Evolutionary conservation across 2,329 filamentous ascomycete species (phyloP).

Genomic region (Xylaria sp.): DNA sequence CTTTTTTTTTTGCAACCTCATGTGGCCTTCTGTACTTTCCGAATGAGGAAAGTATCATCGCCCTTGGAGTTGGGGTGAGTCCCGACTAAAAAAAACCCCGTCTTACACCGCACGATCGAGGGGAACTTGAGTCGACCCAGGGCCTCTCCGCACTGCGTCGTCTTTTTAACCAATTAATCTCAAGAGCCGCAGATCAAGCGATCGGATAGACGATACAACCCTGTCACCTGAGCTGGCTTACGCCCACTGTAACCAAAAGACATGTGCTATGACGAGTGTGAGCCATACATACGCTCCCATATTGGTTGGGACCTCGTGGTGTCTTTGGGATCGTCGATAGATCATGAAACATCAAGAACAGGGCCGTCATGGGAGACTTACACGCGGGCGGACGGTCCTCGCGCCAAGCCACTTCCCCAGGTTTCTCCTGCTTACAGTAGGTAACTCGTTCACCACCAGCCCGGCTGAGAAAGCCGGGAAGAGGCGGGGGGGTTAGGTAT

Average conservation of each 20-base stretch:
- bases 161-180: constrained; percentile 20
- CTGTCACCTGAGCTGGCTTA: constrained; percentile 22
- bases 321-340: constrained; percentile 13
- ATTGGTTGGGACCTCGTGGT: constrained; percentile 27
- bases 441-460: too few species aligned
- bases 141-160: constrained; percentile 22
- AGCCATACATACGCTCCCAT: constrained; percentile 13
- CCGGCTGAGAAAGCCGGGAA: constrained; percentile 28
- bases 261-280: constrained; percentile 22
- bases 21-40: constrained; percentile 38
- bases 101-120: constrained; percentile 8
- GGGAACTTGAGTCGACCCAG: constrained; percentile 4
- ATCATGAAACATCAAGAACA: constrained; percentile 13
- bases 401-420: constrained; percentile 37
- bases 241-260: constrained; percentile 11
- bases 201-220: constrained; percentile 23
- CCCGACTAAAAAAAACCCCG: constrained; percentile 6
- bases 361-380: constrained; percentile 27
- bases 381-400: constrained; percentile 22
- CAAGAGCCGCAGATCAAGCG: constrained; percentile 14
- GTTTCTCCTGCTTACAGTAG: constrained; percentile 23
- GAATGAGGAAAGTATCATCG: constrained; percentile 41
- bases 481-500: constrained; percentile 30
- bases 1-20: constrained; percentile 36
- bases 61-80: constrained; percentile 16